Evolutionary conservation across 805 yeast genomes (phyloP).

Genomic region (Groenewaldozyma salmanticensis): DNA sequence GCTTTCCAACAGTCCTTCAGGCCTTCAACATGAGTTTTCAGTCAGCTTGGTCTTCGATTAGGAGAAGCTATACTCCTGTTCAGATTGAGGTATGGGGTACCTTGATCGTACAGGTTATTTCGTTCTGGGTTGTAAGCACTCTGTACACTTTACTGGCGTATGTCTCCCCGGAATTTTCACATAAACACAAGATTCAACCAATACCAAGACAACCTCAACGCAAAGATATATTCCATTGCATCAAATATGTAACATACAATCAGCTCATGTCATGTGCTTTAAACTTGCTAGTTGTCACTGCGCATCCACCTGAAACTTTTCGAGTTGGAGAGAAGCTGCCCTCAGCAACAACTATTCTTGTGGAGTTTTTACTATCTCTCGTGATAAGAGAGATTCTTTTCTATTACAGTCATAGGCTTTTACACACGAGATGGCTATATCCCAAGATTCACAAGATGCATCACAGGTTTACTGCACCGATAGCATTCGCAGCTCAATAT

Average conservation of each 20-base stretch:
- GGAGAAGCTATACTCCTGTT: too few relatives aligned
- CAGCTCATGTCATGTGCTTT: slow-evolving; percentile 2
- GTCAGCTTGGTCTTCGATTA: too few relatives aligned
- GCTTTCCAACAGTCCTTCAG: too few relatives aligned
- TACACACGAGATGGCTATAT: slow-evolving; percentile 8
- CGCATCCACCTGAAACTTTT: neutral
- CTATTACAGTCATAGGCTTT: slow-evolving; percentile 11
- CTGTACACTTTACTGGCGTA: too few relatives aligned
- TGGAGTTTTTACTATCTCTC: slow-evolving; percentile 4
- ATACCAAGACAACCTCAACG: slow-evolving; percentile 6
- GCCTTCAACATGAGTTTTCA: too few relatives aligned
- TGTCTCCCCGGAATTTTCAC: slow-evolving; percentile 6
- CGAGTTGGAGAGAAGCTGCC: slow-evolving; percentile 1
- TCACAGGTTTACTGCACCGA: slow-evolving; percentile 15
- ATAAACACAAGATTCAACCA: slow-evolving; percentile 11
- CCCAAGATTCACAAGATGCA: slow-evolving; percentile 12
- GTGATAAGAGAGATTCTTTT: slow-evolving; percentile 11
- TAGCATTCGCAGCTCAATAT: slow-evolving; percentile 13
- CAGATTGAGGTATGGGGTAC: too few relatives aligned
- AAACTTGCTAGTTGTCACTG: neutral
- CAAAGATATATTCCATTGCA: slow-evolving; percentile 7
- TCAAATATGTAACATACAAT: slow-evolving; percentile 4
- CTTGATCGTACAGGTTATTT: too few relatives aligned
- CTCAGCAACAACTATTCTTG: too few relatives aligned
- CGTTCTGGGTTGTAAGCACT: too few relatives aligned